Conservation (phyloP, 2,329 filamentous ascomycete genomes). For the Bertia moriformis region DNA sequence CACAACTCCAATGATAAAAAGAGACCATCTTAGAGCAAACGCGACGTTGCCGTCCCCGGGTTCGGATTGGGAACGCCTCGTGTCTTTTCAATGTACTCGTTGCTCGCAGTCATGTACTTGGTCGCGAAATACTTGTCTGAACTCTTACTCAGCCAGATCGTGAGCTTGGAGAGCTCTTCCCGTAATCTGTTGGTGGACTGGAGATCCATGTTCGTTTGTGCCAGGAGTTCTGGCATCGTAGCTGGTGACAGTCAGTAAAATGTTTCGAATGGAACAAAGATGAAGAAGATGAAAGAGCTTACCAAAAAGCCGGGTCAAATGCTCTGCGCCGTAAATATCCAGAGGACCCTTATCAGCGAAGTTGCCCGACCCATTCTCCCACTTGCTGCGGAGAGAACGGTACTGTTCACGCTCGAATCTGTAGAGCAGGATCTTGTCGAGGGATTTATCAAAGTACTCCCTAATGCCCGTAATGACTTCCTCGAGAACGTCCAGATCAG, state of each 20-base stretch:
- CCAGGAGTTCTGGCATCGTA: constrained; percentile 51
- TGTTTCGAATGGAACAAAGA: constrained; percentile 2
- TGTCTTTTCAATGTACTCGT: constrained; percentile 20
- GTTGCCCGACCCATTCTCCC: background rate
- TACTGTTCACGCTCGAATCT: constrained; percentile 53
- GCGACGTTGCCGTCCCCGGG: constrained; percentile 9
- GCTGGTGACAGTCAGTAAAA: constrained; percentile 21
- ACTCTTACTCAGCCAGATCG: constrained; percentile 45
- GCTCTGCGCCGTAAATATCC: constrained; percentile 54
- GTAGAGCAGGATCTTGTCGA: constrained; percentile 51
- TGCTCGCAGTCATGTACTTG: constrained; percentile 19
- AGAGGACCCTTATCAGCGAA: constrained; percentile 32
- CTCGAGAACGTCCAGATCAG: constrained; percentile 46
- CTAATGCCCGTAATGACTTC: constrained; percentile 48
- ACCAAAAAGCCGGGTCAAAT: constrained; percentile 51
- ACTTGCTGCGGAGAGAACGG: constrained; percentile 35
- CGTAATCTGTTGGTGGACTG: constrained; percentile 46
- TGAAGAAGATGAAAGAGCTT: constrained; percentile 11
- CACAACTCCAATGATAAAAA: background rate
- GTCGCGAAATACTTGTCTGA: constrained; percentile 39
- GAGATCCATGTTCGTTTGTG: constrained; percentile 56
- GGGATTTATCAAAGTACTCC: constrained; percentile 52
- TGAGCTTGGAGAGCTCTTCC: constrained; percentile 48
- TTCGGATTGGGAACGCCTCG: constrained; percentile 12
- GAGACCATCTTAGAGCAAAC: too few species aligned